Evolutionary conservation across 208 protist species (phyloP), one percentile per base, ranked within the genome.

Genomic region (Wallacemonas sp.): DNA sequence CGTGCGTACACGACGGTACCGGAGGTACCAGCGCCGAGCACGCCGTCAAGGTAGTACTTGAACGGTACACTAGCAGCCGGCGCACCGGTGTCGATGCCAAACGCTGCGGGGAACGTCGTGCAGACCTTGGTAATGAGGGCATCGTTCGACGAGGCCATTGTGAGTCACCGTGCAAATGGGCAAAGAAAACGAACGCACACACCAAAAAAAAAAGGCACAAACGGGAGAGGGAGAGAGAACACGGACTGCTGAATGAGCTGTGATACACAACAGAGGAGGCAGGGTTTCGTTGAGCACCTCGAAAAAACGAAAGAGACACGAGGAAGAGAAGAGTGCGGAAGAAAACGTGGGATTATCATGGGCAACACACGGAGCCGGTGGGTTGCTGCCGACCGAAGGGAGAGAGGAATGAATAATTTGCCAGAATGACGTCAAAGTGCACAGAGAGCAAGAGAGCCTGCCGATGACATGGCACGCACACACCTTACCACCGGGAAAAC

Each of bases 1-100:
- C 52, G 33, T 21, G 68, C 68, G 50, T 63, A 74, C 15, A 74
- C 21, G 9, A 68, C 68, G 15, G 61, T 58, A 26, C 68, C 68
- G 36, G 42, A 63, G 1, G 61, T 45, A 3, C 68, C 68, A 2
- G 50, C 27, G 0, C 68, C 68, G 8, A 74, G 61, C 19, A 74
- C 60, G 29, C 52, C 38, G 30, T 65, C 38, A 6, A 65, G 38
- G 17, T 53, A 65, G 59, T 65, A 65, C 55, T 62, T 62, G 37
- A 62, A 62, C 1, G 55, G 24, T 19, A 2, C 50, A 5, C 30
- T 41, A 19, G 29, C 17, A 3, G 29, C 9, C 17, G 50, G 4
- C n/a, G 50, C 24, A 21, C 50, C 50, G 19, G 9, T 57, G 50
- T 57, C 50, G n/a, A 57, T 34, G 50, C 50, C 50, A 24, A 57